Evolutionary conservation across 495 filamentous ascomycete species (phyloP), one percentile per base, ranked within the genome.

Genomic region (Penicillium nucicola): DNA sequence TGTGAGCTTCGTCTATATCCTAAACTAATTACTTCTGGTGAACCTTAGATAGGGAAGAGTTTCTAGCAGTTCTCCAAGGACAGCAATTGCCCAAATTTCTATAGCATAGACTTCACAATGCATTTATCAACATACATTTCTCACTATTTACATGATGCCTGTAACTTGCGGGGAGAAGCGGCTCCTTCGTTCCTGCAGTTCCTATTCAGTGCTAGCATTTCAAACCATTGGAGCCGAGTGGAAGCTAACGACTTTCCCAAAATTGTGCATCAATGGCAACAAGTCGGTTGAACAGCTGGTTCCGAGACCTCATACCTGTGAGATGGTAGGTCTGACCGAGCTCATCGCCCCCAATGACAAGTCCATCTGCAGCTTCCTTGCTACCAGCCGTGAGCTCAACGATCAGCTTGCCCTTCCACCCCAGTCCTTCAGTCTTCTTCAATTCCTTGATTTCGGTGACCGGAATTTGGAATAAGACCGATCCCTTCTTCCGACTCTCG

Each of bases 381-480:
- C 66, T 61, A 3, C 83, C 84, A 46, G 88, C 75, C 3, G 85
- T 83, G 88, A 89, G 89, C 10, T 87, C 88, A n/a, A 92, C 84
- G 22, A 92, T 81, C 22, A 93, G 64, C 70, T 90, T 93, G 8
- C 84, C 83, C 70, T 95, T 95, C 90, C 89, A 96, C 1, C 90
- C 91, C 50, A 92, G 75, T 0, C 90, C 89, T 9, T 89, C 90
- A 2, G 90, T 73, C 72, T 95, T 95, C 67, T 84, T 85, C 43
- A 96, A 53, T 57, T 93, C 88, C 42, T 46, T 58, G 32, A 88
- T 82, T 22, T 87, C 81, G 9, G 71, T 69, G 4, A 88, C 66
- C 0, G 81, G 74, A 4, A 85, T 69, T n/a, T 53, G 60, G 38
- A 78, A 79, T 13, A 69, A 33, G 4, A 74, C 70, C 6, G 63